Conservation (phyloP, 768 basidiomycete species). For the Ramaria sp. region DNA sequence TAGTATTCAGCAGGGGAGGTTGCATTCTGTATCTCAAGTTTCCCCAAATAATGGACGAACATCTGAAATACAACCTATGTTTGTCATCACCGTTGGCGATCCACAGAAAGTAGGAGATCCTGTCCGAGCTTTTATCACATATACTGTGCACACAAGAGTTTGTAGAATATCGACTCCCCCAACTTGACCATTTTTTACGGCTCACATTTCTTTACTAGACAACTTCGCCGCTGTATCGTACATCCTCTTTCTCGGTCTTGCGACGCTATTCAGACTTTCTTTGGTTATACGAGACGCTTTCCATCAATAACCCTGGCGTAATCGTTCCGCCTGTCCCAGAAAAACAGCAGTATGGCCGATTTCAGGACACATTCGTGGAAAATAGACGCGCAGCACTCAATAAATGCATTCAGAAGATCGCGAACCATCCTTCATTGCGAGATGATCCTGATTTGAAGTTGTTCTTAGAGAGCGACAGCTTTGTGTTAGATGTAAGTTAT, state of each 20-base stretch:
- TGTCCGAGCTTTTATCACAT: constrained; percentile 88
- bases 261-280: constrained; percentile 97
- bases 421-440: constrained; percentile 81
- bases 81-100: constrained; percentile 87
- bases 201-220: constrained; percentile 39
- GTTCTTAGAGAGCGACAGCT: constrained; percentile 90
- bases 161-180: constrained; percentile 15
- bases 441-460: constrained; percentile 81
- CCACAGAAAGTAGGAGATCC: constrained; percentile 97
- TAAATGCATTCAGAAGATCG: constrained; percentile 86
- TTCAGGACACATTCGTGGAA: constrained; percentile 85
- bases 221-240: constrained; percentile 73
- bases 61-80: constrained; percentile 38
- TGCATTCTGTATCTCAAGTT: neutral
- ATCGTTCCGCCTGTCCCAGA: constrained; percentile 95
- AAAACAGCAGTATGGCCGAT: constrained; percentile 88
- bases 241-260: constrained; percentile 82
- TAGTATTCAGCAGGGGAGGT: constrained; percentile 15
- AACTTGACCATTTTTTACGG: too few relatives aligned
- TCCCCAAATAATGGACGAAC: neutral
- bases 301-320: constrained; percentile 88
- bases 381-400: constrained; percentile 78
- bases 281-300: constrained; percentile 88
- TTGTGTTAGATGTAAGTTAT: constrained; percentile 70
- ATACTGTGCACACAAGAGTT: constrained; percentile 88